A percentile compares a stretch with the other conserved stretches of the same genome.
phyloP scores from a whole-genome alignment of 805 yeast genomes.

The Wickerhamiella bombiphila region DNA sequence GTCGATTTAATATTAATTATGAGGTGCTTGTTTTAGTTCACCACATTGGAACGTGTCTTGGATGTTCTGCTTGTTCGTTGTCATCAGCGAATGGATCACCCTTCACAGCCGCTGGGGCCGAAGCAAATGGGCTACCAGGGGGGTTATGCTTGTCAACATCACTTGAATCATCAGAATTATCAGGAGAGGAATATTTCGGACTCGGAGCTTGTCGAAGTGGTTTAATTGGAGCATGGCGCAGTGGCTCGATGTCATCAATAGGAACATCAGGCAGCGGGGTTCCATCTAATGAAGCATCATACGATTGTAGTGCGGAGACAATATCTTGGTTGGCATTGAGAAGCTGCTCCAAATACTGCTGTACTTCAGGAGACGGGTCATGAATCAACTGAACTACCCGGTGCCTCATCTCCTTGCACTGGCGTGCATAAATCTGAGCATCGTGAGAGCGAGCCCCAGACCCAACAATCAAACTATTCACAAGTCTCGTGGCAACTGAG shows the following conservation, averaged over 20 bases:
- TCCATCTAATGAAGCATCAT: constrained; percentile 32
- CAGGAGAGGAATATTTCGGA: constrained; percentile 4
- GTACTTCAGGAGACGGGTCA: constrained; percentile 53
- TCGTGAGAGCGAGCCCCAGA: constrained; percentile 46
- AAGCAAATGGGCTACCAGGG: constrained; percentile 10
- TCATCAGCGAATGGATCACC: constrained; percentile 41
- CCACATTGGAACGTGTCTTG: constrained; percentile 18
- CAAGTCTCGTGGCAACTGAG: constrained; percentile 54
- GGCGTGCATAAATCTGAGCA: constrained; percentile 41
- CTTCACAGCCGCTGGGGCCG: constrained; percentile 19
- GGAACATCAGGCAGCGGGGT: constrained; percentile 3
- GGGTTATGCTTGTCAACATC: constrained; percentile 1
- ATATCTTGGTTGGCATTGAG: constrained; percentile 84
- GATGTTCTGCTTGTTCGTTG: constrained; percentile 22
- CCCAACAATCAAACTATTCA: constrained; percentile 38
- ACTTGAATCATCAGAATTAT: neutral
- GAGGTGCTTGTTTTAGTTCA: constrained; percentile 2
- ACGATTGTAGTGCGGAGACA: constrained; percentile 54
- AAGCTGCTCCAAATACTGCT: constrained; percentile 69
- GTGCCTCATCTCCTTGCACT: constrained; percentile 65
- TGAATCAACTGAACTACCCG: constrained; percentile 72
- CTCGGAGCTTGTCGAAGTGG: constrained; percentile 21
- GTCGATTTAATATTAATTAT: too few species aligned
- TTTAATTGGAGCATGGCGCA: constrained; percentile 31
- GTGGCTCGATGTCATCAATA: constrained; percentile 25